Percentiles rank a stretch among this genome's conserved stretches.
These are phyloP conservation scores for Kwoniella dejecticola DNA, from an alignment of 768 basidiomycete species.

Conservation along the genomic window DNA sequence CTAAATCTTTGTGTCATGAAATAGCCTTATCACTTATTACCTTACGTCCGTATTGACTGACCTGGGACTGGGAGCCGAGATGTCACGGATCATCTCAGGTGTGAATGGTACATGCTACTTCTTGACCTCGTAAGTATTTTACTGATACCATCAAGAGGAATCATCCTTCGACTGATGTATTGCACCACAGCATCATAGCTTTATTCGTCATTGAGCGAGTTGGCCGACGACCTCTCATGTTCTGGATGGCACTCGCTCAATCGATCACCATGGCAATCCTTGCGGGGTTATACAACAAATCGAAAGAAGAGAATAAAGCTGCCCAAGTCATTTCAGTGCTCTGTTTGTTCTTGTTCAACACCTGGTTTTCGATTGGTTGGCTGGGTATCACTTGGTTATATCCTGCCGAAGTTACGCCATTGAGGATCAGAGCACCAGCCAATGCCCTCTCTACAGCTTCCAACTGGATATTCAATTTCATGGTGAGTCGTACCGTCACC, in stretches of 20 bases:
- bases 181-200: constrained; percentile 32
- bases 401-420: constrained; percentile 69
- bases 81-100: constrained; percentile 61
- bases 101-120: constrained; percentile 50
- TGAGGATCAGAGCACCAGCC: constrained; percentile 66
- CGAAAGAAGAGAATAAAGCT: constrained; percentile 57
- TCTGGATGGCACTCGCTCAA: constrained; percentile 33
- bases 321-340: constrained; percentile 63
- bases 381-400: constrained; percentile 69
- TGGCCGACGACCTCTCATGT: constrained; percentile 49
- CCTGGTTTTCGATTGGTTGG: constrained; percentile 72
- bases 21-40: constrained; percentile 61
- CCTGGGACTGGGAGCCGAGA: constrained; percentile 64
- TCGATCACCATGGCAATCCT: constrained; percentile 65
- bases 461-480: constrained; percentile 55
- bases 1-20: background rate
- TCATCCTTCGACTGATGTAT: background rate
- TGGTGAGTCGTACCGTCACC: constrained; percentile 5
- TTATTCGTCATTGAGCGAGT: constrained; percentile 42
- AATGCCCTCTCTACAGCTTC: constrained; percentile 66
- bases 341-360: constrained; percentile 70
- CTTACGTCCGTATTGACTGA: constrained; percentile 35
- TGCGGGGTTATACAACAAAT: constrained; percentile 61
- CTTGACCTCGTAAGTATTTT: constrained; percentile 40
- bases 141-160: background rate